Conservation (phyloP, 2,329 filamentous ascomycete species). For the Monosporascus sp. region DNA sequence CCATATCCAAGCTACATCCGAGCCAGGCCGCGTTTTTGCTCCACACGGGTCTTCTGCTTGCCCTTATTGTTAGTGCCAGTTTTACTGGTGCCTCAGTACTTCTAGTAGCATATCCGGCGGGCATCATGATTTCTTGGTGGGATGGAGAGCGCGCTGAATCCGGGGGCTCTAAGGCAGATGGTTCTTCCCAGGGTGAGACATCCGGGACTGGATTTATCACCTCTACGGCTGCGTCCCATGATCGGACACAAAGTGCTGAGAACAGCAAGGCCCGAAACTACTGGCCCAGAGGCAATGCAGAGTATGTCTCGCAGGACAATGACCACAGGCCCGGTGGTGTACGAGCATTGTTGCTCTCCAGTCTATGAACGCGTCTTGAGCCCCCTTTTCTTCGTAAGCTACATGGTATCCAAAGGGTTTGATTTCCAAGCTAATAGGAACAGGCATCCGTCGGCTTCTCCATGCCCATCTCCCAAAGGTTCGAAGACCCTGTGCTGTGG, state of each 20-base stretch:
- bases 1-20: slow-evolving; percentile 18
- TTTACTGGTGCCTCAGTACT: slow-evolving; percentile 60
- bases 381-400: slow-evolving; percentile 66
- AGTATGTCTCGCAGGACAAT: not conserved
- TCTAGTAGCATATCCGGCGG: slow-evolving; percentile 59
- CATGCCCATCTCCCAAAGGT: slow-evolving; percentile 69
- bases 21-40: slow-evolving; percentile 35
- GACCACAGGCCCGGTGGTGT: slow-evolving; percentile 18
- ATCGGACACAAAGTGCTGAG: slow-evolving; percentile 2
- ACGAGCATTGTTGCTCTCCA: slow-evolving; percentile 34
- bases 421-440: not conserved
- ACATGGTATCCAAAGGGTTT: not conserved
- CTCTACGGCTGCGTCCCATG: not conserved
- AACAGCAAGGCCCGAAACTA: not conserved
- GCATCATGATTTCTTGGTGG: slow-evolving; percentile 57
- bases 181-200: not conserved
- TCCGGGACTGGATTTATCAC: not conserved
- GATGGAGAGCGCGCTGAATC: slow-evolving; percentile 27
- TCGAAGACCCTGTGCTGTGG: slow-evolving; percentile 60
- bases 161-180: not conserved
- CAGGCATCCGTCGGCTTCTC: slow-evolving; percentile 67
- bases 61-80: slow-evolving; percentile 42
- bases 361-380: slow-evolving; percentile 49
- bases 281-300: not conserved
- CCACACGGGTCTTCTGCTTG: slow-evolving; percentile 46